phyloP scores from a whole-genome alignment of 192 early-diverging fungal species.

The Coemansia sp. region DNA sequence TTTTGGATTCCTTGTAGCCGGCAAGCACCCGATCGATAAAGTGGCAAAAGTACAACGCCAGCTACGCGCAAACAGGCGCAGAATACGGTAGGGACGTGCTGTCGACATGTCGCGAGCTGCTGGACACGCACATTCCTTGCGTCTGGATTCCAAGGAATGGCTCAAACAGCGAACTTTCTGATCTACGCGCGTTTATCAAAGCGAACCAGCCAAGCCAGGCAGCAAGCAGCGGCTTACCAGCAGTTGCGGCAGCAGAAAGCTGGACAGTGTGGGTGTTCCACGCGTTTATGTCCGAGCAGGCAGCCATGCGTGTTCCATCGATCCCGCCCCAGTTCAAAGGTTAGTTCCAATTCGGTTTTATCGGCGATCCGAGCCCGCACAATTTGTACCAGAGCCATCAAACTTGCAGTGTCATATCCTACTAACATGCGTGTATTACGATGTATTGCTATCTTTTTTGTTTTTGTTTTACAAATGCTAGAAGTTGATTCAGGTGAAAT shows the following conservation, averaged over 20 bases:
- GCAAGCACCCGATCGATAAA: conserved; percentile 31
- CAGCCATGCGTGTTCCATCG: background rate
- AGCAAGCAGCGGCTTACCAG: background rate
- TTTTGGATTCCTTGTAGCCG: conserved; percentile 8
- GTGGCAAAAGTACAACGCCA: conserved; percentile 43
- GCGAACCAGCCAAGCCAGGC: background rate
- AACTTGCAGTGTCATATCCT: no score
- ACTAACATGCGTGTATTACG: no score
- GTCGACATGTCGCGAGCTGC: conserved; percentile 29
- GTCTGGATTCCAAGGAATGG: conserved; percentile 23
- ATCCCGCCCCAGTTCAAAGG: background rate
- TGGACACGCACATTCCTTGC: conserved; percentile 44
- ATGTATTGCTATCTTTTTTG: no score
- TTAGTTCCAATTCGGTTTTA: no score
- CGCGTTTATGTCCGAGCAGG: background rate
- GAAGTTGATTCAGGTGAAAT: background rate
- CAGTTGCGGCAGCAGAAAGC: background rate
- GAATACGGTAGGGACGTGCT: conserved; percentile 16
- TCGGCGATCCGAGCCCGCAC: no score
- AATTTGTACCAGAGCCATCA: no score
- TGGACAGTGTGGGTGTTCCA: conserved; percentile 46
- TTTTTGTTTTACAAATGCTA: background rate
- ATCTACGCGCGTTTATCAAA: conserved; percentile 1
- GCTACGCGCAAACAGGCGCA: conserved; percentile 1
- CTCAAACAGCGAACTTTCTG: conserved; percentile 8